Evolutionary conservation across 2,329 filamentous ascomycete genomes (phyloP), one percentile per base, ranked within the genome.

Genomic region (Penicillium sp.): DNA sequence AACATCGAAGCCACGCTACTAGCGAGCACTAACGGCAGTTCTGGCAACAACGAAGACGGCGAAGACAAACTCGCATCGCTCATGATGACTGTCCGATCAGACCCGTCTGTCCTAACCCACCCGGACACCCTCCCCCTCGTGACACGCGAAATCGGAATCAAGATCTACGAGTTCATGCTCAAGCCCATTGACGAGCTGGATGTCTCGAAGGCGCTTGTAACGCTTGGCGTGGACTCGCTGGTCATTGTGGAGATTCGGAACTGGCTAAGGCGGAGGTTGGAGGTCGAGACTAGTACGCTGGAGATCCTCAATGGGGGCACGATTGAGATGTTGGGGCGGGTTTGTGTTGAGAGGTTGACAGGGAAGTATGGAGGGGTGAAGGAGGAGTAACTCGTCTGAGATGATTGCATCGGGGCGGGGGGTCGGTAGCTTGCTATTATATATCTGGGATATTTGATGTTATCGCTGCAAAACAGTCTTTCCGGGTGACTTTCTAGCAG

Each of bases 121-220:
- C 7, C 35, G 0, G 52, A 54, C 7, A 45, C 52, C 1, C 8
- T 54, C 1, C 8, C 5, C 0, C 26, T 54, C 31, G 31, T 54
- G 19, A 54, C 52, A 6, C n/a, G 26, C 23, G 35, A 54, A 21
- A 54, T 54, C 35, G 52, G 52, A 21, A 17, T 44, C n/a, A 21
- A 54, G 11, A 54, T 54, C 52, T 54, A 54, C 35, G 52, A 54
- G 35, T 49, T 57, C 21, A 45, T 57, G 35, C 23, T 45, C 5
- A 26, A 38, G 54, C 23, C 54, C 7, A 29, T 38, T 2, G 56
- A 50, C 11, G 56, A 58, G 35, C 30, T 58, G 19, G 56, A 58
- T 51, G 26, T 30, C 5, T 41, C 46, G 3, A 44, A 44, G 30
- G 31, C 46, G 3, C 30, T 38, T 1, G 31, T 38, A 23, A 30